Conservation (phyloP, 2,329 filamentous ascomycete genomes). For the Botrytis medusae region DNA sequence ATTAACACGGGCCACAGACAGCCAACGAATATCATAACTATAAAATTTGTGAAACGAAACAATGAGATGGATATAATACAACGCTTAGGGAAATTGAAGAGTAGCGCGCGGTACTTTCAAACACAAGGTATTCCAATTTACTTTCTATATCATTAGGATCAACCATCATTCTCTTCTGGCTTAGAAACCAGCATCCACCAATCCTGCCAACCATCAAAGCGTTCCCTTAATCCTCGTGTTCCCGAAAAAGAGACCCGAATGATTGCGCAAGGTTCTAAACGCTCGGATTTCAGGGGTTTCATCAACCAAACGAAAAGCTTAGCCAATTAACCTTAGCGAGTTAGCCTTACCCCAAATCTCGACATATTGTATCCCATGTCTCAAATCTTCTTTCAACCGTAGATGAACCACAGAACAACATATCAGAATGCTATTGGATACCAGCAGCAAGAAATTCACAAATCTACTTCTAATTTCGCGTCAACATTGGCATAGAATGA, state of each 20-base stretch:
- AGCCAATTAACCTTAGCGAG: background rate
- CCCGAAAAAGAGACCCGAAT: conserved; percentile 1
- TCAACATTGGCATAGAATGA: background rate
- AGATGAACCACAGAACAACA: background rate
- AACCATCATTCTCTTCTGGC: background rate
- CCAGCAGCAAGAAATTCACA: background rate
- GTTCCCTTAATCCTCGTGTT: background rate
- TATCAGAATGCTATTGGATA: background rate
- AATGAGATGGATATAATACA: background rate
- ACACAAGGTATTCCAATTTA: background rate
- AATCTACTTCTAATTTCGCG: background rate
- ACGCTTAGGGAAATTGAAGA: background rate
- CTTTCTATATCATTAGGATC: background rate
- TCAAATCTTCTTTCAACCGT: conserved; percentile 4
- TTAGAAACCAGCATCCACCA: background rate
- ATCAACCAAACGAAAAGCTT: conserved; percentile 14
- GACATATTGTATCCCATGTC: background rate
- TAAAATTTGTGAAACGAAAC: conserved; percentile 16
- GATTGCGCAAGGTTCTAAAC: conserved; percentile 17
- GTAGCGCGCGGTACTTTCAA: conserved; percentile 15
- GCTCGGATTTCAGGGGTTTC: conserved; percentile 19
- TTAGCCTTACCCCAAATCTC: background rate
- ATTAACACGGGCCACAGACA: background rate
- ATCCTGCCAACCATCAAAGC: conserved; percentile 15
- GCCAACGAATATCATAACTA: background rate